These are phyloP conservation scores for Aspergillus bombycis DNA, from an alignment of 2,329 filamentous ascomycete genomes.

Conservation along the genomic window DNA sequence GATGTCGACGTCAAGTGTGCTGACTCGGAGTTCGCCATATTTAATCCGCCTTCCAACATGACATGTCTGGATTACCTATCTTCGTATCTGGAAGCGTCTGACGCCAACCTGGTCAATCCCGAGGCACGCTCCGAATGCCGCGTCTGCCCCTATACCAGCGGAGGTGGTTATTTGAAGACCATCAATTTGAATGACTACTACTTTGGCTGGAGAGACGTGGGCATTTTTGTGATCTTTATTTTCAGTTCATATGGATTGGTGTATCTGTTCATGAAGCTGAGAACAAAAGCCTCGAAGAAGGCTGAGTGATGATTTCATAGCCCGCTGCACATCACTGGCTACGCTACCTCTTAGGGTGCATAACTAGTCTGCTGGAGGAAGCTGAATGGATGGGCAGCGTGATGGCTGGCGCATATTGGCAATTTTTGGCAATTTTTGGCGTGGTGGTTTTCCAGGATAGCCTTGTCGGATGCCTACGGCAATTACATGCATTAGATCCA, in stretches of 20 bases:
- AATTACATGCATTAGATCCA: too few relatives aligned
- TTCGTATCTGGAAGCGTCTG: conserved; percentile 1
- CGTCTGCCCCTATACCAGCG: conserved; percentile 22
- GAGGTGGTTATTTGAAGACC: conserved; percentile 17
- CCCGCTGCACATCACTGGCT: not conserved
- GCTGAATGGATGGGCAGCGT: not conserved
- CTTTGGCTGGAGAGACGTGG: conserved; percentile 20
- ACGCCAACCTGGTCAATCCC: conserved; percentile 40
- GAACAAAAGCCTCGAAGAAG: conserved; percentile 20
- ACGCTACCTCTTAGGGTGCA: not conserved
- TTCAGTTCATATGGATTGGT: conserved; percentile 15
- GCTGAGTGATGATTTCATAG: not conserved
- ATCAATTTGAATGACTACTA: conserved; percentile 17
- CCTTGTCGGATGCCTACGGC: too few relatives aligned
- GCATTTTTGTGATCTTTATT: conserved; percentile 13
- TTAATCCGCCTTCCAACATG: conserved; percentile 30
- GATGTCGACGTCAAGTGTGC: conserved; percentile 28
- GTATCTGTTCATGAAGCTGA: conserved; percentile 19
- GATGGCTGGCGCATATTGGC: not conserved
- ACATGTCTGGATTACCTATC: not conserved
- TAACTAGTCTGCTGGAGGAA: not conserved
- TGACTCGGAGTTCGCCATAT: conserved; percentile 28
- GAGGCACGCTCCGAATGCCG: conserved; percentile 46
- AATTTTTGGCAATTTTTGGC: too few relatives aligned
- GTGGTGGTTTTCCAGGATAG: too few relatives aligned